Percentiles rank a stretch among this genome's conserved stretches.
Conservation (phyloP, 306 rosid species). For the Acacia crassicarpa region DNA sequence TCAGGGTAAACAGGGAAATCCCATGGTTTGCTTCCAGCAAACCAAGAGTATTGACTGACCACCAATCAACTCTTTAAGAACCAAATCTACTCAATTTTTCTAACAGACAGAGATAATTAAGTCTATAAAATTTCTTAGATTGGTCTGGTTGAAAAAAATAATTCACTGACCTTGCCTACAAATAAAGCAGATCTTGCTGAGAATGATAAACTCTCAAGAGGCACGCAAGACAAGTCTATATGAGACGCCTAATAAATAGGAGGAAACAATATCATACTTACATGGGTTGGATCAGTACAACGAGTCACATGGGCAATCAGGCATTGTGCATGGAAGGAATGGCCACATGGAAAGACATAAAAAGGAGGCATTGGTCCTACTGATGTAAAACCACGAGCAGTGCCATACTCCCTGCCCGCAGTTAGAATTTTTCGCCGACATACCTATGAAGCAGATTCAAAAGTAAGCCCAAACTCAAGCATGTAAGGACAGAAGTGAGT, state of each 20-base stretch:
- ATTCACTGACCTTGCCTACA: conserved; percentile 1
- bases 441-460: conserved; percentile 51
- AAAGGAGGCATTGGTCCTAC: conserved; percentile 94
- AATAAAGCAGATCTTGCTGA: conserved; percentile 6
- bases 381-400: conserved; percentile 69
- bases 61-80: not conserved
- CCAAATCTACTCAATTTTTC: conserved; percentile 3
- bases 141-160: not conserved
- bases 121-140: conserved; percentile 13
- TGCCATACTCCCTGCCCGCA: conserved; percentile 70
- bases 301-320: conserved; percentile 94
- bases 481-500: conserved; percentile 30
- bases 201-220: conserved; percentile 21
- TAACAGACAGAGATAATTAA: conserved; percentile 14
- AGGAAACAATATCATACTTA: conserved; percentile 36
- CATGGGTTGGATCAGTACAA: conserved; percentile 71
- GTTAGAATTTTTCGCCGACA: conserved; percentile 79
- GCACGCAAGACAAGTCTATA: conserved; percentile 14
- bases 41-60: not conserved
- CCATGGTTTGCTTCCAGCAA: not conserved
- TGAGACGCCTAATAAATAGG: conserved; percentile 1
- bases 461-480: conserved; percentile 31
- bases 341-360: conserved; percentile 95
- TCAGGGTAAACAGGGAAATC: not conserved
- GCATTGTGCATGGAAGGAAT: conserved; percentile 89